These are phyloP conservation scores for Chalara sp. DNA, from an alignment of 2,329 filamentous ascomycete species.

Conservation along the genomic window DNA sequence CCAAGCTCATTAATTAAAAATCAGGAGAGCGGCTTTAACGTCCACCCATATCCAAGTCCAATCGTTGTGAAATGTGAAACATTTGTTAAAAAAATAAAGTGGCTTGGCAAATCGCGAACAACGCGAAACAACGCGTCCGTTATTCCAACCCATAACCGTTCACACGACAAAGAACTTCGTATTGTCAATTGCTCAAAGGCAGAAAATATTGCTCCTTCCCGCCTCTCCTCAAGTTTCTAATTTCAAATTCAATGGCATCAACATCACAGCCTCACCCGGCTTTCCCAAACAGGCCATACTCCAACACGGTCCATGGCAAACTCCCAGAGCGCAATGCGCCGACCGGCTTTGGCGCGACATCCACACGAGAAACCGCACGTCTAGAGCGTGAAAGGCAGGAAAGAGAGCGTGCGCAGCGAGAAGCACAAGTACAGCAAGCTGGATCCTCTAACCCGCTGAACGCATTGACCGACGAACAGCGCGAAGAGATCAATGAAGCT, in stretches of 20 bases:
- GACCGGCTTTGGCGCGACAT: constrained; percentile 28
- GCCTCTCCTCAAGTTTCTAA: too few species aligned
- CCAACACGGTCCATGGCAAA: constrained; percentile 38
- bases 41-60: too few species aligned
- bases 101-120: too few species aligned
- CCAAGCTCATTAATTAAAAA: too few species aligned
- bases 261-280: constrained; percentile 41
- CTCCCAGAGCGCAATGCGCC: constrained; percentile 39
- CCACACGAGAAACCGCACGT: constrained; percentile 32
- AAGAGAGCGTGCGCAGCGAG: constrained; percentile 18
- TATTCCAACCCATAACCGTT: too few species aligned
- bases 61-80: too few species aligned
- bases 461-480: constrained; percentile 75
- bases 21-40: too few species aligned
- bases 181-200: too few species aligned
- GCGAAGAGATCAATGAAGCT: constrained; percentile 89
- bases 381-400: constrained; percentile 32
- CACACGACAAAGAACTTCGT: too few species aligned
- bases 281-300: constrained; percentile 37
- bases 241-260: constrained; percentile 31
- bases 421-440: constrained; percentile 8
- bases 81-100: too few species aligned
- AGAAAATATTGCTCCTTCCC: too few species aligned
- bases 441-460: constrained; percentile 16
- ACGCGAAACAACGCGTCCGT: too few species aligned